Evolutionary conservation across 805 yeast genomes (phyloP), one percentile per base, ranked within the genome.

Genomic region (Kregervanrija pseudodelftensis): DNA sequence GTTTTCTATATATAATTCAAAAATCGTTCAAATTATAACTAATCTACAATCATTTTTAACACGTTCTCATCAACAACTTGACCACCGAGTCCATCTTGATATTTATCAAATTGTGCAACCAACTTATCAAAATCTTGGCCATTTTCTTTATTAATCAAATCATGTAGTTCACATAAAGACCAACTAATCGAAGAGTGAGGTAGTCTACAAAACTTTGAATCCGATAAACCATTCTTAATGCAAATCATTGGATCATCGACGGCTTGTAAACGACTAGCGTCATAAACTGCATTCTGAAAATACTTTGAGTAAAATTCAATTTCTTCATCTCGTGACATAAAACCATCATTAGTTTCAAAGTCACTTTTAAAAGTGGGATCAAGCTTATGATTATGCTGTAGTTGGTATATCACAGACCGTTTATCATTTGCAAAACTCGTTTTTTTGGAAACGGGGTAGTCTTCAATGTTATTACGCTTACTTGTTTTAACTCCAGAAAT

Each of bases 301-400:
- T 65, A 56, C 16, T 51, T 61, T 31, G 72, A 61, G 53, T 69
- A 72, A 16, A 75, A 65, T 30, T 70, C 72, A 37, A 58, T 51
- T 42, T 61, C 61, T 41, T 74, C 65, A 8, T 60, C 58, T 3
- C 66, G 56, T 2, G 61, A 58, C 40, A 75, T 61, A n/a, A 66
- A 58, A 0, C 79, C 80, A 13, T 66, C 75, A 5, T 49, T 46
- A 0, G 52, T 47, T 10, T 45, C 44, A 45, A 66, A 65, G 8
- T 39, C 17, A 41, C 48, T 52, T 11, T 54, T 40, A 45, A 49
- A 62, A 0, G 59, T 31, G 4, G 47, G 48, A 31, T 64, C 66
- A 22, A 22, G 28, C 28, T 22, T 22, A 22, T 22, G 28, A 5
- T 42, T 41, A 4, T 41, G 41, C 35, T 22, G 22, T 11, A 39